These are phyloP conservation scores for Colletotrichum spinosum DNA, from an alignment of 2,329 filamentous ascomycete species.

Conservation along the genomic window DNA sequence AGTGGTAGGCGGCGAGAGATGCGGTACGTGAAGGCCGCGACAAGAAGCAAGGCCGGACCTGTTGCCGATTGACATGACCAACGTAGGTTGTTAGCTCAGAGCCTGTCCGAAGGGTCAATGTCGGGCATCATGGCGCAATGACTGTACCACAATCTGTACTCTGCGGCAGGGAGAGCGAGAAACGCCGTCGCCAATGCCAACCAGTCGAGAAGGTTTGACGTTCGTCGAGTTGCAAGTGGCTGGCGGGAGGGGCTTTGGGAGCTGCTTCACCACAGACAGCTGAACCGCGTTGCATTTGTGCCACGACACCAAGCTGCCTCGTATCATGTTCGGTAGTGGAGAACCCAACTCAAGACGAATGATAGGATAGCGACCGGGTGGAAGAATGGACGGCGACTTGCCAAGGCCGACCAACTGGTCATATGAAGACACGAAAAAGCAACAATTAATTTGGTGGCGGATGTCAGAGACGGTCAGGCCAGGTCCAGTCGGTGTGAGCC, in stretches of 20 bases:
- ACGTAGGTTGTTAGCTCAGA: too few relatives aligned
- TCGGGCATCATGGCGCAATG: too few relatives aligned
- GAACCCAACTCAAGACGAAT: too few relatives aligned
- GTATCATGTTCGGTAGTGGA: too few relatives aligned
- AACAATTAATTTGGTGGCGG: conserved; percentile 4
- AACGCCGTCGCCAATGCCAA: too few relatives aligned
- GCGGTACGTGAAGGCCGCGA: not conserved
- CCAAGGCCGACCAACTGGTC: conserved; percentile 8
- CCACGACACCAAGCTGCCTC: too few relatives aligned
- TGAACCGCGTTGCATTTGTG: not conserved
- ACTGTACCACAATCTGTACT: too few relatives aligned
- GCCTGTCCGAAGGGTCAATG: too few relatives aligned
- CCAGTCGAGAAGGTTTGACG: too few relatives aligned
- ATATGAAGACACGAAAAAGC: conserved; percentile 26
- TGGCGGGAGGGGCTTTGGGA: not conserved
- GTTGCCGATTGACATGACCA: too few relatives aligned
- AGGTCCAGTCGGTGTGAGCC: not conserved
- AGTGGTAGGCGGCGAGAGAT: not conserved
- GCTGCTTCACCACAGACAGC: conserved; percentile 1
- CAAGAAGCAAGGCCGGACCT: too few relatives aligned
- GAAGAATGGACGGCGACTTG: not conserved
- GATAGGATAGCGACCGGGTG: not conserved
- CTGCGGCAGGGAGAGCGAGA: too few relatives aligned
- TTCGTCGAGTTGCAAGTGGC: conserved; percentile 6
- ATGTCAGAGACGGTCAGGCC: not conserved